phyloP scores from a whole-genome alignment of 148 eudicot species.

The Rhododendron molle region DNA sequence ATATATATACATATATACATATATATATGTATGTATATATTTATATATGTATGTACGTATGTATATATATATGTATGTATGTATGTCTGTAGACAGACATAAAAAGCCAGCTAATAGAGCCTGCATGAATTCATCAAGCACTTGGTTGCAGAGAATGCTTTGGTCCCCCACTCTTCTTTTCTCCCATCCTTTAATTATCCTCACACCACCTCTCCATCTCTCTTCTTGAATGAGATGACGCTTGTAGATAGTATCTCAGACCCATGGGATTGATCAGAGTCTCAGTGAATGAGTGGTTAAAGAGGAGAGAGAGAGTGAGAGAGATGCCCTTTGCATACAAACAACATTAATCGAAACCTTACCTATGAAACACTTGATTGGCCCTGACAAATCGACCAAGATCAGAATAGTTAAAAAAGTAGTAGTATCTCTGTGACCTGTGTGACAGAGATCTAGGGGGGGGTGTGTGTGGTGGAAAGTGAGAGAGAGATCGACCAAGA shows the following conservation, averaged over 20 bases:
- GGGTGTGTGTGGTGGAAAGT: too few species aligned
- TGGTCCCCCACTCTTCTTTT: conserved; percentile 14
- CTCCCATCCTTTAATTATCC: neutral
- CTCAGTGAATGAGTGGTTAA: neutral
- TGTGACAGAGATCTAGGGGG: too few species aligned
- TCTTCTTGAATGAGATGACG: neutral
- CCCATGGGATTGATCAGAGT: conserved; percentile 11
- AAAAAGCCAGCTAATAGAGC: conserved; percentile 16
- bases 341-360: neutral
- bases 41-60: too few species aligned
- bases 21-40: too few species aligned
- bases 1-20: too few species aligned
- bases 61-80: too few species aligned
- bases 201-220: neutral
- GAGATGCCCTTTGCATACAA: neutral
- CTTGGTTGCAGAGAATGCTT: conserved; percentile 8
- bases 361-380: neutral
- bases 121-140: conserved; percentile 1
- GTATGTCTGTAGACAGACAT: neutral
- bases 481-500: too few species aligned
- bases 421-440: neutral
- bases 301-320: neutral
- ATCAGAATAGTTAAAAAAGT: neutral
- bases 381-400: conserved; percentile 4
- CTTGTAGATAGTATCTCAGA: neutral